Evolutionary conservation across 805 yeast genomes (phyloP).

Genomic region (Candida sakaeoensis): DNA sequence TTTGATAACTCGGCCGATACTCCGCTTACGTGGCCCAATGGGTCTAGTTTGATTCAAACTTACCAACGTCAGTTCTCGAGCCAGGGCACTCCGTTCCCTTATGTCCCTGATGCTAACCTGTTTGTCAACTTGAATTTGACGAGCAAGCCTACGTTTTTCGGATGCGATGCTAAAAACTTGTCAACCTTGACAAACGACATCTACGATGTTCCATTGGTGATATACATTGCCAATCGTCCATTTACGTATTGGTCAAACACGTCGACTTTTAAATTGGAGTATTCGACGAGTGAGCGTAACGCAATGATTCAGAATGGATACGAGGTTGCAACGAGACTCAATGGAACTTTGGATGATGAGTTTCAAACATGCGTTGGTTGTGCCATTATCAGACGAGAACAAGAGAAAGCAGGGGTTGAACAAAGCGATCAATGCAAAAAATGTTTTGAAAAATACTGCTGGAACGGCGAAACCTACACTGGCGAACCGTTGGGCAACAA

Average conservation of each 20-base stretch:
- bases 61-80: constrained; percentile 31
- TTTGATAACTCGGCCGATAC: constrained; percentile 32
- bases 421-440: constrained; percentile 64
- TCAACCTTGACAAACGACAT: constrained; percentile 41
- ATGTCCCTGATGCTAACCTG: constrained; percentile 68
- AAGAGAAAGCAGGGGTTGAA: constrained; percentile 61
- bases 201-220: constrained; percentile 65
- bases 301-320: constrained; percentile 71
- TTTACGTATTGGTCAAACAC: constrained; percentile 64
- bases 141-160: constrained; percentile 74
- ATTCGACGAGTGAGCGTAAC: constrained; percentile 52
- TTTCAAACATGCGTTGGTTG: constrained; percentile 79
- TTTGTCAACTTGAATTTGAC: constrained; percentile 61
- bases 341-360: constrained; percentile 62
- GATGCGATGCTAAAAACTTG: constrained; percentile 67
- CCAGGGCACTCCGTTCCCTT: constrained; percentile 65
- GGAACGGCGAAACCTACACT: constrained; percentile 49
- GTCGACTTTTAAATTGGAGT: constrained; percentile 67
- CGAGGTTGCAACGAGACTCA: constrained; percentile 61
- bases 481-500: constrained; percentile 3
- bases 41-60: constrained; percentile 30
- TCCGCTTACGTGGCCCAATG: constrained; percentile 32
- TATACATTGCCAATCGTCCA: constrained; percentile 72
- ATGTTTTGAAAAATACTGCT: constrained; percentile 75
- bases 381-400: constrained; percentile 75